Evolutionary conservation across 2,329 filamentous ascomycete genomes (phyloP).

Genomic region (Sporothrix variecibatus): DNA sequence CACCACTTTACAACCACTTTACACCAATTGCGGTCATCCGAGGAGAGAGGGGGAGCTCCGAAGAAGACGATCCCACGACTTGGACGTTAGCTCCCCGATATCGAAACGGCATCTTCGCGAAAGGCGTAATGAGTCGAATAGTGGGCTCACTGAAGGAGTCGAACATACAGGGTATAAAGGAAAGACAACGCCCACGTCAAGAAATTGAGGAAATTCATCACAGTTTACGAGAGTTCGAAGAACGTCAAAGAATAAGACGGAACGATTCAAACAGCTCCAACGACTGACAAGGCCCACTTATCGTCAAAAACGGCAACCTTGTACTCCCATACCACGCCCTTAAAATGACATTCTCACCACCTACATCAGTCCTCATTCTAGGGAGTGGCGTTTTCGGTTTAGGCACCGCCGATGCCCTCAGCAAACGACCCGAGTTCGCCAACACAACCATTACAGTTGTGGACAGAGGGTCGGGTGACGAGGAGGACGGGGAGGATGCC

Average conservation of each 20-base stretch:
- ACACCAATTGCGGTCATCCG: neutral
- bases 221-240: neutral
- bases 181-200: neutral
- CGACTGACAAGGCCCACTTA: constrained; percentile 3
- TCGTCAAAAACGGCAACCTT: neutral
- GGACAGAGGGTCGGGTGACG: constrained; percentile 49
- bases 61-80: neutral
- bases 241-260: neutral
- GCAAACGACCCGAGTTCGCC: constrained; percentile 59
- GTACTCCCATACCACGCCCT: neutral
- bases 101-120: neutral
- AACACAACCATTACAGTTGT: constrained; percentile 59
- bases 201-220: neutral
- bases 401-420: constrained; percentile 66
- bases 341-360: constrained; percentile 36
- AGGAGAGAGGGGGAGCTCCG: neutral
- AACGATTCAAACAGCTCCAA: neutral
- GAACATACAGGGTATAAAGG: too few species aligned
- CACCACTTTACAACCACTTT: too few species aligned
- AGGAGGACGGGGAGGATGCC: constrained; percentile 17
- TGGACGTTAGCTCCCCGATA: neutral
- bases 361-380: constrained; percentile 63
- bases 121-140: neutral
- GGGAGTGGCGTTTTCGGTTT: constrained; percentile 68
- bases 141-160: too few species aligned